Base-by-base conservation (phyloP, 2,329 filamentous ascomycete genomes). In the Metarhizium anisopliae region DNA sequence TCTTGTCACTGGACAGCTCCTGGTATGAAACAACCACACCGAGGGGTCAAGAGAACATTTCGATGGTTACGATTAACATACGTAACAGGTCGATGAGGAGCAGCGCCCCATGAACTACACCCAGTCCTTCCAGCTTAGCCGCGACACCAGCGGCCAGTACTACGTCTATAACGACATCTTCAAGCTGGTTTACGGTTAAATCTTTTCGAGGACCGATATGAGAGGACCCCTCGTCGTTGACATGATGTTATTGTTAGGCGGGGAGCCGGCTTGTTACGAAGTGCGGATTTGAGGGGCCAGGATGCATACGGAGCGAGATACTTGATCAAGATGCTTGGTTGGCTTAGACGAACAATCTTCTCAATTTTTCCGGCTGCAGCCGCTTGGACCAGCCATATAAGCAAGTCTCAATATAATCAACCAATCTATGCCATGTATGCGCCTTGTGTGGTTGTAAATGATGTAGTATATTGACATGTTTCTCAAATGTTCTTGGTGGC, bases 91-190 rank as follows among this genome's bases (percentile, higher is more conserved):
- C 65, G 90, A 96, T 61, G 91, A 92, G 63, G 85, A 91, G 74
- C 79, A 88, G 71, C 84, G 84, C 67, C 89, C 90, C 49, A 94
- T 96, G 87, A 91, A 83, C 81, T 99, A 92, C 76, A 86, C 86
- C 56, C 92, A 97, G 77, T 76, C 82, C 56, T 97, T 97, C 82
- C 88, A 95, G 73, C 86, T 97, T 60, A 73, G 84, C 62, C 85
- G 84, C 59, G 87, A 90, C 55, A 73, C 74, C 53, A 57, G 38
- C 32, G 86, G 84, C 64, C 84, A 80, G 74, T 96, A 87, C 78
- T 96, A 83, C 72, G 88, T 97, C 70, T 86, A 86, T 77, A 96
- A 97, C 79, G 93, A 97, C 72, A 76, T 97, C 71, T 97, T 97
- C 85, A 89, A 89, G 75, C 83, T 97, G 59, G 82, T 96, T 64